Base-by-base conservation (phyloP, 2,329 filamentous ascomycete species). In the Lachnellula subtilissima region DNA sequence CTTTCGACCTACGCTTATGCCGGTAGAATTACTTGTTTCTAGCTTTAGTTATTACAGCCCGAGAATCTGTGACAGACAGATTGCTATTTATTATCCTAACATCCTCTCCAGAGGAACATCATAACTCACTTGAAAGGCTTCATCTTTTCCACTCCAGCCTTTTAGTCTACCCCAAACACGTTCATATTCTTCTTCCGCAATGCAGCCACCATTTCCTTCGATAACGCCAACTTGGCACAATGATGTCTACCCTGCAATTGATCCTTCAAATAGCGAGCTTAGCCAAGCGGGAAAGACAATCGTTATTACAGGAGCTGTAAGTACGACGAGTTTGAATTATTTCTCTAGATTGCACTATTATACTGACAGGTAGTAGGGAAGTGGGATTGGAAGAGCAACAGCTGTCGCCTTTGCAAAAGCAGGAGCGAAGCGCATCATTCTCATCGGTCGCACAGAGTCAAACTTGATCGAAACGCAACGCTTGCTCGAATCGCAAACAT, bases 161-260 rank as follows among this genome's bases (percentile, higher is more conserved):
- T 22, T 22, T 22, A 22, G 19, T 22, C 3, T 22, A 22, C 19
- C 3, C 19, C 3, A 22, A 22, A 22, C 19, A 22, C 19, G 3
- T 22, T 3, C 19, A 22, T 2, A 22, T 22, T 22, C 19, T 2
- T 22, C 19, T 3, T 22, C 19, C 19, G 19, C 3, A 22, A 54
- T 54, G 52, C 35, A 47, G 28, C 43, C 53, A n/a, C 53, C 53
- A 19, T 55, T 52, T 28, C 48, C 53, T 23, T 51, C 46, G 11
- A 42, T 42, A 2, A 68, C 61, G 23, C 46, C 64, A 6, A 58
- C 53, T 22, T 68, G 62, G 60, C 71, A 71, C 61, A 62, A 61
- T 25, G 50, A 54, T 36, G 51, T 67, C 9, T 71, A 72, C 57
- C 45, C 65, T 8, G 58, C 60, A 50, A 70, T 72, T 51, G 65